Evolutionary conservation across 2,329 filamentous ascomycete species (phyloP), one percentile per base, ranked within the genome.

Genomic region (Curvularia hawaiiensis): DNA sequence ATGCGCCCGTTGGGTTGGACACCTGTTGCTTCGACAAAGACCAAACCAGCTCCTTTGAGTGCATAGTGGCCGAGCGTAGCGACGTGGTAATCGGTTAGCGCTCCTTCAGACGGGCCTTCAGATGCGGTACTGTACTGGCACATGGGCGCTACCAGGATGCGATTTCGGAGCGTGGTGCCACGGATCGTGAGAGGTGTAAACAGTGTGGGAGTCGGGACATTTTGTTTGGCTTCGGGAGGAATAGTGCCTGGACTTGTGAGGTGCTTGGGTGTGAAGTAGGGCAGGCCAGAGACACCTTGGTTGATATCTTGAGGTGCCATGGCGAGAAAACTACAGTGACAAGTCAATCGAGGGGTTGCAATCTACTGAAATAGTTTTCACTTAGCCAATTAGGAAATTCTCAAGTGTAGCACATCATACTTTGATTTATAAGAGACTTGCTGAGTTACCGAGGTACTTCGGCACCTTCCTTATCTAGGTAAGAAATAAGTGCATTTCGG

Each of bases 241-340:
- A 67, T 66, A 2, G 67, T 78, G 16, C 79, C 80, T 5, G 80
- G 79, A 4, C 74, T 75, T 14, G 69, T 71, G 41, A 72, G 52
- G 61, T 82, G 80, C 11, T 74, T 64, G 10, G 80, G 80, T 1
- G 79, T 82, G 68, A 79, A 82, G 72, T 79, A 82, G 11, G 79
- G 68, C 39, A 76, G 54, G 49, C 60, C 62, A 16, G 64, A 57
- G 26, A 68, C 68, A 18, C 69, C 68, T 10, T 50, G 43, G 52
- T 74, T 74, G 49, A 72, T 62, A 26, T 71, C 67, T 56, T 61
- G 52, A 8, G 67, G 65, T 20, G 71, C 60, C 71, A 74, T 73
- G 11, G 33, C 12, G 8, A 28, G n/a, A 22, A 28, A n/a, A 16
- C 20, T n/a, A 22, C 22, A 8, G 7, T 11, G 7, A 10, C 22